Percentiles rank a stretch among this genome's conserved stretches.
Conservation (phyloP, 2,329 filamentous ascomycete genomes). For the Paraconiothyrium sp. region DNA sequence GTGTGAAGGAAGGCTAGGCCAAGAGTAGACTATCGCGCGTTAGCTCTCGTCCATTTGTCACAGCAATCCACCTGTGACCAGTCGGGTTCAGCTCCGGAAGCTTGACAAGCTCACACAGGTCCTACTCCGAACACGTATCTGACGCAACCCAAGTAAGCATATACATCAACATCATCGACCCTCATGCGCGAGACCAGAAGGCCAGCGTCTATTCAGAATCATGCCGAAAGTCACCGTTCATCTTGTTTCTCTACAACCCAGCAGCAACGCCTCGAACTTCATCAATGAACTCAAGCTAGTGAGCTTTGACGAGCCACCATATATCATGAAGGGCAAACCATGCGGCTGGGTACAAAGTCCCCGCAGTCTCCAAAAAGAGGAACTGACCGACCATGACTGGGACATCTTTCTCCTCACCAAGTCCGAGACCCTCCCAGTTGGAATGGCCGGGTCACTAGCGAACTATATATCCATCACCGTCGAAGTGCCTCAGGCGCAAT, state of each 20-base stretch:
- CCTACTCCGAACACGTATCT: not conserved
- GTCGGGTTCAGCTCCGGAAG: not conserved
- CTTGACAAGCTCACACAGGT: not conserved
- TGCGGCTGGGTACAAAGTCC: slow-evolving; percentile 5
- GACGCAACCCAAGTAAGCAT: slow-evolving; percentile 1
- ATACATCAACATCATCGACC: not conserved
- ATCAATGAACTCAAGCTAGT: not conserved
- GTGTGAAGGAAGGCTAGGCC: too few species aligned
- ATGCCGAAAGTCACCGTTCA: not conserved
- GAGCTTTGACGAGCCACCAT: not conserved
- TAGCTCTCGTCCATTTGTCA: not conserved
- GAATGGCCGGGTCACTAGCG: not conserved
- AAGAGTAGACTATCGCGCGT: not conserved
- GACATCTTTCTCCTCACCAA: slow-evolving; percentile 1
- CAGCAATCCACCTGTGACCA: not conserved
- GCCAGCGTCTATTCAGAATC: not conserved
- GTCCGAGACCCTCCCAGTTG: not conserved
- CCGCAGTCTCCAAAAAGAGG: not conserved
- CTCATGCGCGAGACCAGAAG: not conserved
- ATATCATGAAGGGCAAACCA: not conserved
- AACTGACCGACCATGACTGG: not conserved
- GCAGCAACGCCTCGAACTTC: not conserved
- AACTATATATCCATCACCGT: not conserved
- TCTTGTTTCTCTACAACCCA: not conserved
- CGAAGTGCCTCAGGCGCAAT: not conserved